phyloP scores from a whole-genome alignment of 305 asterid species.

The Salvia sclarea region DNA sequence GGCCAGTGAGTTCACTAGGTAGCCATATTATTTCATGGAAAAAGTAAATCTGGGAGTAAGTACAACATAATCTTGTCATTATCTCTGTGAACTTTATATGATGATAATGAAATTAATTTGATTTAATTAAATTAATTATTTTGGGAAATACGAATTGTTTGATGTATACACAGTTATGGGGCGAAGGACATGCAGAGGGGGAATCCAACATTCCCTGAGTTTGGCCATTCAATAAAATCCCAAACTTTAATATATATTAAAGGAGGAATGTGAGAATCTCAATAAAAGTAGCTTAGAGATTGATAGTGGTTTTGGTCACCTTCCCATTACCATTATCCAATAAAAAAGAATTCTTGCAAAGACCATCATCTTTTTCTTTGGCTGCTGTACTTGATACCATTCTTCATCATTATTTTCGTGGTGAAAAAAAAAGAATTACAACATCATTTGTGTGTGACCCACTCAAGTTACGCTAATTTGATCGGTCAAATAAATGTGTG shows the following conservation, averaged over 20 bases:
- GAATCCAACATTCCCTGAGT: conserved; percentile 95
- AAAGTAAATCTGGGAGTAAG: conserved; percentile 37
- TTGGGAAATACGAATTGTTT: conserved; percentile 5
- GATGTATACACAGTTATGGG: conserved; percentile 31
- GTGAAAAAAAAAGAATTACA: background rate
- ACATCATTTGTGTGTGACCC: conserved; percentile 23
- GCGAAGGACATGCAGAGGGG: conserved; percentile 48
- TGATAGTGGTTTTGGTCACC: conserved; percentile 57
- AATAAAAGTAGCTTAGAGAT: conserved; percentile 48
- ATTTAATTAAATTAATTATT: background rate
- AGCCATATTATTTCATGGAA: conserved; percentile 47
- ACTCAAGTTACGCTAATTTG: conserved; percentile 23
- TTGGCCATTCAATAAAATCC: conserved; percentile 77
- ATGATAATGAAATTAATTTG: conserved; percentile 22
- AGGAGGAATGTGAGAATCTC: conserved; percentile 72
- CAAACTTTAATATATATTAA: conserved; percentile 37
- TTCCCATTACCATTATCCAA: conserved; percentile 37
- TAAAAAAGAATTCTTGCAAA: conserved; percentile 11
- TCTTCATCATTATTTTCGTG: conserved; percentile 25
- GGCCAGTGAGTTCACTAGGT: conserved; percentile 41
- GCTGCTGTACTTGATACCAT: conserved; percentile 23
- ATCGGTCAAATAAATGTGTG: conserved; percentile 3
- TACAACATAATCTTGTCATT: conserved; percentile 55
- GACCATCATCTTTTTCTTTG: conserved; percentile 35
- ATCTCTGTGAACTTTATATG: conserved; percentile 43